Base-by-base conservation (phyloP, 2,329 filamentous ascomycete species). In the Paracamarosporium sp. region DNA sequence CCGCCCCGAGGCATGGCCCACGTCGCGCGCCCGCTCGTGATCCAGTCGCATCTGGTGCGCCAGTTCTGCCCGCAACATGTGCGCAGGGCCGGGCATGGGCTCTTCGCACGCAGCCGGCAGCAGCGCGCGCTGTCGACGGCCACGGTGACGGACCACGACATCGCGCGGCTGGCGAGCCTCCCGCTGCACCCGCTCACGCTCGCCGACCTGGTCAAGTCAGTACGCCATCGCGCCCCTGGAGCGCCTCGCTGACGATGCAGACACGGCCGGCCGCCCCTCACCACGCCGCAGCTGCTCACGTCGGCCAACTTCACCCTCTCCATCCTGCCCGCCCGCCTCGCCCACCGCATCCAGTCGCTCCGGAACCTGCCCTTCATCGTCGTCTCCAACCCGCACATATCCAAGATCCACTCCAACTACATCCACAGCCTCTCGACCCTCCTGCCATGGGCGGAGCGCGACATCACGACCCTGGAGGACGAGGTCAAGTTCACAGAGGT, bases 351-450 rank as follows among this genome's bases (percentile, higher is more conserved):
- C 63, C 91, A 97, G 76, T 92, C 93, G 41, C 83, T 99, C 17
- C 90, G 93, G 62, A 97, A 96, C 74, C 86, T 99, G 8, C 95
- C 95, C 0, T 99, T 94, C 78, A 98, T 99, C 63, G 94, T 99
- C 54, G 95, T 99, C 25, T 93, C 94, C n/a, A 98, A 99, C 74
- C 92, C 93, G 1, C 92, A 97, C 74, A 93, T 99, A 66, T 91
- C 90, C 25, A 89, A 90, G 69, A 99, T 99, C 64, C 97, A 98
- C 82, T 89, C 91, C 78, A 98, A 97, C 78, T 99, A 99, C 77
- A 83, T 96, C 43, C 93, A 97, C 78, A 97, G 93, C 2, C 82
- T 99, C 20, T 94, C 91, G 2, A 96, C 93, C 0, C 84, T 99
- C 15, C 85, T 98, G 4, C 93, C 94, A 5, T 97, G 94, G 71